phyloP scores from a whole-genome alignment of 352 stramenopile species.

The Pythium folliculosum region DNA sequence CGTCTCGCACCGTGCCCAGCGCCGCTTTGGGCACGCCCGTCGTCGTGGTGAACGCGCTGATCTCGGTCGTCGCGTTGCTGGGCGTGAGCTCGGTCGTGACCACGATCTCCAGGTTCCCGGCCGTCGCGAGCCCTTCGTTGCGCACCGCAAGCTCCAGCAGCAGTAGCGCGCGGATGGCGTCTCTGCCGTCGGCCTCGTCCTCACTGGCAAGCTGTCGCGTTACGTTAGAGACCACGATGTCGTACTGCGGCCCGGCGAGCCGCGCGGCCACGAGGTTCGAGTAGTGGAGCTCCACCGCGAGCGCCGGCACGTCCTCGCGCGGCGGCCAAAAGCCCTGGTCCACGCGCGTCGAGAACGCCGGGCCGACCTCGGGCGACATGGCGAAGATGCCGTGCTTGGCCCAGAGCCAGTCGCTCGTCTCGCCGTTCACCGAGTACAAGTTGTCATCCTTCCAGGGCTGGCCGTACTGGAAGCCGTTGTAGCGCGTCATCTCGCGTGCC shows the following conservation, averaged over 20 bases:
- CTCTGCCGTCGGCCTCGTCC: background rate
- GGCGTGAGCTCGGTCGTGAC: constrained; percentile 9
- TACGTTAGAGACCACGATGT: constrained; percentile 37
- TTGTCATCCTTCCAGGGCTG: constrained; percentile 85
- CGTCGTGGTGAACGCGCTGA: constrained; percentile 3
- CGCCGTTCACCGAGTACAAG: constrained; percentile 85
- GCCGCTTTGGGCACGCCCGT: constrained; percentile 1
- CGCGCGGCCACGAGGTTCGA: constrained; percentile 63
- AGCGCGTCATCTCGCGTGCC: constrained; percentile 69
- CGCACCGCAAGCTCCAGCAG: constrained; percentile 13
- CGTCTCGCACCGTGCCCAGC: constrained; percentile 12
- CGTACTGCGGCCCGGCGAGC: constrained; percentile 58
- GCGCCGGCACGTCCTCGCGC: constrained; percentile 45
- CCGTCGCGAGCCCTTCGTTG: constrained; percentile 21
- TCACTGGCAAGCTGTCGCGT: constrained; percentile 7
- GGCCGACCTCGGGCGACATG: constrained; percentile 85
- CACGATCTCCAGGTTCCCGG: constrained; percentile 25
- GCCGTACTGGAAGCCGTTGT: constrained; percentile 75
- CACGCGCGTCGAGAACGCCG: constrained; percentile 43
- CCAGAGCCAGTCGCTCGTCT: constrained; percentile 90
- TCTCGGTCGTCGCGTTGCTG: background rate
- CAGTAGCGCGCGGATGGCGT: constrained; percentile 5
- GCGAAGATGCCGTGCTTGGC: constrained; percentile 73
- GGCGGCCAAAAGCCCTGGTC: constrained; percentile 71
- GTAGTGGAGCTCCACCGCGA: constrained; percentile 74